Base-by-base conservation (phyloP, 768 basidiomycete genomes). In the Lentinula edodes region DNA sequence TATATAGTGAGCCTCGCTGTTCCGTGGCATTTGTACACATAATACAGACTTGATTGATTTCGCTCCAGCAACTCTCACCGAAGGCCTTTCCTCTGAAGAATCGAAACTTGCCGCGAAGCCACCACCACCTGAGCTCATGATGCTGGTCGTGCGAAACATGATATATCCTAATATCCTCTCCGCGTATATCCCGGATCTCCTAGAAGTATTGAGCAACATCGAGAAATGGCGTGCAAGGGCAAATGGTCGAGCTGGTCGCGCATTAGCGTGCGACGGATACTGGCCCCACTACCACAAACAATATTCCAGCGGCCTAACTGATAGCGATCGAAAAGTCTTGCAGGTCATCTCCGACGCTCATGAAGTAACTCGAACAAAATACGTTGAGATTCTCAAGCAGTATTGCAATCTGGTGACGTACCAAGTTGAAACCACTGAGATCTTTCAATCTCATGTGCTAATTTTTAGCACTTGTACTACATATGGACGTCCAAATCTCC, bases 101-200 rank as follows among this genome's bases (percentile, higher is more conserved):
- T 39, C 59, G 18, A 60, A 52, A 52, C 51, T 59, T 9, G 38
- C 10, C 15, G 58, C 42, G 20, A 52, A 41, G 35, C 50, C 51
- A 6, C 59, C 59, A 5, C 59, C 59, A 6, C 48, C 38, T 28
- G 50, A 60, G 48, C 36, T 60, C 5, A 36, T 60, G 16, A 41
- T n/a, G 2, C 38, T 50, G 20, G 32, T 42, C 7, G 28, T 28
- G 23, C 48, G 59, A 23, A 52, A 60, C n/a, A 52, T 60, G 34
- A 34, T 60, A 13, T 52, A 60, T 60, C 59, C 59, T 18, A 16
- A 51, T 23, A 23, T 60, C 3, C 51, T 60, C n/a, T 15, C n/a
- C 1, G 41, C 38, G 6, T 43, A 6, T 36, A 53, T 60, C 13
- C 59, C 59, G 16, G 48, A 60, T 6, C 51, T 60, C 15, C 23